Evolutionary conservation across 148 eudicot genomes (phyloP), one percentile per base, ranked within the genome.

Genomic region (Fagopyrum homotropicum): DNA sequence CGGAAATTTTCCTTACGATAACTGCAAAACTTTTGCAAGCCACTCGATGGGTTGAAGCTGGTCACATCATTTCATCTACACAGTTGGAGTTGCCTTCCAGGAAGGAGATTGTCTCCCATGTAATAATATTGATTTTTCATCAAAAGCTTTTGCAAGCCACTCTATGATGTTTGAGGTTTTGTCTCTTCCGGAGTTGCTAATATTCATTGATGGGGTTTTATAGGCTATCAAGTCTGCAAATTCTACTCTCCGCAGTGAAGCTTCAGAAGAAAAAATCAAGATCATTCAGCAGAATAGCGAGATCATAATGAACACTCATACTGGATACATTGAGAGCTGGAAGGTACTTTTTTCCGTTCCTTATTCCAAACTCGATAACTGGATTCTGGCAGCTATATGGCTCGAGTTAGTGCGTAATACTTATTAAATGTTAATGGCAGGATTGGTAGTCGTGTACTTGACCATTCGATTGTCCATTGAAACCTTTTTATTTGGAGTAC

Each of bases 281-380:
- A 82, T 89, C 74, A 45, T 78, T 73, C 81, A 79, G 76, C 84
- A 75, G 61, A 84, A 85, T 63, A 85, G 90, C 84, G 92, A 86
- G 91, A 83, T 94, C 64, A 80, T 78, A 73, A 78, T 94, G 63
- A 84, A 90, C 80, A 81, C 78, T 72, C 66, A 64, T 57, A 88
- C 88, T 29, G 98, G 98, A 75, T 80, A 81, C 66, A 84, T 94
- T 29, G 89, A 87, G 77, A 84, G 90, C 85, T 94, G 98, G 98
- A 94, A 82, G 96, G 98, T 94, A 89, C 9, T 76, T 15, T 76
- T 40, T 76, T 45, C 35, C 43, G 14, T 63, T 46, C 30, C 47
- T 11, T 72, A 2, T 35, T 35, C 40, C 40, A 35, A 35, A 35
- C 14, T 60, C 8, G 66, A 8, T 9, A 17, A 60, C 66, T 60